Evolutionary conservation across 352 stramenopile genomes (phyloP).

Genomic region (Pythium myriotylum): DNA sequence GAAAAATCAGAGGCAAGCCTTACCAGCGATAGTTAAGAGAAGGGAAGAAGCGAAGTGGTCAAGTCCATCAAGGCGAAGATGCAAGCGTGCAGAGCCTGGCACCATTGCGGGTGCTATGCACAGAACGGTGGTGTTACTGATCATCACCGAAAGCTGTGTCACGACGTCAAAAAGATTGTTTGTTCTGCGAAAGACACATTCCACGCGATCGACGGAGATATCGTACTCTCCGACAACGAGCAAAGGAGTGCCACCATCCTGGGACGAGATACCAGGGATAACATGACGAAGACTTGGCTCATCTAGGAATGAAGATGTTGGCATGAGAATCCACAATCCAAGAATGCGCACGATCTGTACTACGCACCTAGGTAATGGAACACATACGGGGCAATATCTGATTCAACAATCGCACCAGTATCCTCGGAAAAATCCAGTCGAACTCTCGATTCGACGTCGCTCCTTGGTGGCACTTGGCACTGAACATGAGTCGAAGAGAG

Average conservation of each 20-base stretch:
- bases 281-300: constrained; percentile 9
- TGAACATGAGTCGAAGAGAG: constrained; percentile 1
- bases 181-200: constrained; percentile 6
- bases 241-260: constrained; percentile 14
- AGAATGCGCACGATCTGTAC: neutral
- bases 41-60: neutral
- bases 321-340: no score
- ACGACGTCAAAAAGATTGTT: neutral
- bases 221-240: constrained; percentile 15
- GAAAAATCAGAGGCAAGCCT: neutral
- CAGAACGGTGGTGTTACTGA: constrained; percentile 6
- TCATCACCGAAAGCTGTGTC: neutral
- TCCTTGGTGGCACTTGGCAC: constrained; percentile 6
- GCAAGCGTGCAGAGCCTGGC: constrained; percentile 10
- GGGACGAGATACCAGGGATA: constrained; percentile 8
- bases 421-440: neutral
- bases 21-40: constrained; percentile 1
- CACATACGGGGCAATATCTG: neutral
- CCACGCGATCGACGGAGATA: neutral
- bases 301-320: constrained; percentile 1
- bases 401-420: neutral
- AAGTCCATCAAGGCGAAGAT: constrained; percentile 1
- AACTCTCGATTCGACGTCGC: neutral
- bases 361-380: constrained; percentile 15
- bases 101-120: constrained; percentile 14